Base-by-base conservation (phyloP, 2,329 filamentous ascomycete species). In the Lachnellula willkommii region DNA sequence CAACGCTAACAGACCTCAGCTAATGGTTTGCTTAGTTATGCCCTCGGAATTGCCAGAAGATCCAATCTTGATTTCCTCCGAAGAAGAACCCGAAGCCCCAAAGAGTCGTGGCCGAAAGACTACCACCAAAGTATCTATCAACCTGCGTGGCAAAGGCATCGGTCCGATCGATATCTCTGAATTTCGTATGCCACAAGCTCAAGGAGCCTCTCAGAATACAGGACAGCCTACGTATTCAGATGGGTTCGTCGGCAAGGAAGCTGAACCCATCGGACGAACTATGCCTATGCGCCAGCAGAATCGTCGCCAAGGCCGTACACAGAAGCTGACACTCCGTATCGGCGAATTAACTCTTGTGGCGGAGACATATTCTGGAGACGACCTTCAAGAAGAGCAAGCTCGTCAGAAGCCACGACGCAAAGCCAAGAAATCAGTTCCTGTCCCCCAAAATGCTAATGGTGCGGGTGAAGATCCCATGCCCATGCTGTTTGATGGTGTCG, bases 231-330 rank as follows among this genome's bases (percentile, higher is more conserved):
- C 54, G 8, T 63, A 59, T 28, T 64, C 61, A 1, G 66, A 68
- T 50, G 66, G 66, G 0, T 68, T 68, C 53, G 57, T 63, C 36
- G 65, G 63, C 8, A 53, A 56, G 17, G 66, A 68, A 54, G 60
- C 57, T 15, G 26, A 55, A 12, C 61, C 63, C 3, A 66, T 56
- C n/a, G 65, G 63, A 3, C 39, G 47, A 24, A 53, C 45, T 26
- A 67, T 67, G 65, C 58, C 54, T 15, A n/a, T 58, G 11, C 43
- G 40, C 35, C 42, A 61, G n/a, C 14, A 24, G 14, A 28, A 15
- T 36, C 39, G 50, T 26, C 46, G 42, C 17, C 14, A 42, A 17
- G 35, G 11, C 6, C n/a, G 9, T 6, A n/a, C 36, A 32, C 28
- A 20, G 17, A 45, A 24, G 36, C 11, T 26, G 26, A 37, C 49